phyloP scores from a whole-genome alignment of 257 asterid species.

The Paulownia fortunei region DNA sequence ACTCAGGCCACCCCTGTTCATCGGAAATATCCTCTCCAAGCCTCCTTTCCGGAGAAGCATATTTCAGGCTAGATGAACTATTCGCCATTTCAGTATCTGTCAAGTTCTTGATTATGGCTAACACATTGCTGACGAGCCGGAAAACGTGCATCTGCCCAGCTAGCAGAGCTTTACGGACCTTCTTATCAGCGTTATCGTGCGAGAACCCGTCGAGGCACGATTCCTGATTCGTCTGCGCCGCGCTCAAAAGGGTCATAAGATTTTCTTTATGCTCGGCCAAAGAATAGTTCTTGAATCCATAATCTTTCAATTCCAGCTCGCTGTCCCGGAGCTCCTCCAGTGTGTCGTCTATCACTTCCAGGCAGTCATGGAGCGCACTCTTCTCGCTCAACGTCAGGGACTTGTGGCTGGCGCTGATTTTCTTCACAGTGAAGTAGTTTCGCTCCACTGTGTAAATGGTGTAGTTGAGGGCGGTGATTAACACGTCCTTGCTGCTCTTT shows the following conservation, averaged over 20 bases:
- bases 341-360: slow-evolving; percentile 56
- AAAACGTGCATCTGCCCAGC: slow-evolving; percentile 54
- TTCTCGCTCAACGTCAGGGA: slow-evolving; percentile 52
- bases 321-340: slow-evolving; percentile 55
- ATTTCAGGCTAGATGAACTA: background rate
- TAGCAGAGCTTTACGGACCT: slow-evolving; percentile 37
- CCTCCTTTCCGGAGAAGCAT: background rate
- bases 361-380: slow-evolving; percentile 63
- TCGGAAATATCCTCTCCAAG: background rate
- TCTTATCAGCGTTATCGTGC: slow-evolving; percentile 54
- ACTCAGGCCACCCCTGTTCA: slow-evolving; percentile 55
- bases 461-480: slow-evolving; percentile 55
- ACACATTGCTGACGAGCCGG: slow-evolving; percentile 59
- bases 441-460: slow-evolving; percentile 56
- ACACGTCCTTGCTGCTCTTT: slow-evolving; percentile 54
- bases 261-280: slow-evolving; percentile 43
- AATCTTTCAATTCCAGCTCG: slow-evolving; percentile 32
- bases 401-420: slow-evolving; percentile 22
- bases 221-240: slow-evolving; percentile 70
- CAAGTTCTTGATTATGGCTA: slow-evolving; percentile 57
- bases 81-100: slow-evolving; percentile 39
- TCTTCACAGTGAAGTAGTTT: slow-evolving; percentile 57
- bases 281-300: slow-evolving; percentile 43
- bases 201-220: slow-evolving; percentile 74
- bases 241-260: slow-evolving; percentile 50